These are phyloP conservation scores for Euphorbia tirucalli DNA, from an alignment of 345 rosid species.

Conservation along the genomic window DNA sequence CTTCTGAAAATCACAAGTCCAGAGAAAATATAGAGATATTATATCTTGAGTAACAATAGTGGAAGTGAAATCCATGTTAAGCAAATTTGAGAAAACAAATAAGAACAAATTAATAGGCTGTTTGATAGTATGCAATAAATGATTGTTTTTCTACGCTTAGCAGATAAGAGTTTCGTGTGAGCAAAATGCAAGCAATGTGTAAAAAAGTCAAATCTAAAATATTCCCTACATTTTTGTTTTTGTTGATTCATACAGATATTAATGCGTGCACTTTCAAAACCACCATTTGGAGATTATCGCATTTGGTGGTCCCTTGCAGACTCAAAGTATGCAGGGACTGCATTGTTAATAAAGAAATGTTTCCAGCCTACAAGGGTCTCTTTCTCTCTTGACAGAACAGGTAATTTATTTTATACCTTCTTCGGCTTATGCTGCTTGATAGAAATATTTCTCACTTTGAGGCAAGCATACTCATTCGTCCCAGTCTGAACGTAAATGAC, in stretches of 20 bases:
- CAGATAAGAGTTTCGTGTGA: slow-evolving; percentile 8
- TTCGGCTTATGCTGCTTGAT: slow-evolving; percentile 5
- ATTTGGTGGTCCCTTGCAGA: slow-evolving; percentile 99
- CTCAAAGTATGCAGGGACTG: slow-evolving; percentile 96
- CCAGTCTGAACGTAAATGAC: not conserved
- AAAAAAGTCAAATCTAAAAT: slow-evolving; percentile 3
- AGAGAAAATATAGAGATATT: not conserved
- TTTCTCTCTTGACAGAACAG: slow-evolving; percentile 71
- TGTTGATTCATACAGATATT: slow-evolving; percentile 49
- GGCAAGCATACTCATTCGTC: not conserved
- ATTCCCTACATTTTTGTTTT: not conserved
- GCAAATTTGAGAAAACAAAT: not conserved
- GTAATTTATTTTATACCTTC: slow-evolving; percentile 32
- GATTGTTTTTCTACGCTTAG: not conserved
- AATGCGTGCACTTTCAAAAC: slow-evolving; percentile 74
- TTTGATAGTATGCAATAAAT: not conserved
- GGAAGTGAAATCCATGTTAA: not conserved
- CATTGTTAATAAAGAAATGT: slow-evolving; percentile 80
- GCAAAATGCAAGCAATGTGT: slow-evolving; percentile 4
- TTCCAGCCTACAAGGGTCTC: slow-evolving; percentile 56
- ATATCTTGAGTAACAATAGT: not conserved
- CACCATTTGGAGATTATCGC: slow-evolving; percentile 65
- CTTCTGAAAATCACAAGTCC: not conserved
- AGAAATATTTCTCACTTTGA: not conserved
- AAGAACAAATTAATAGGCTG: not conserved